phyloP scores from a whole-genome alignment of 192 early-diverging fungal genomes.

The Piromyces finnis region DNA sequence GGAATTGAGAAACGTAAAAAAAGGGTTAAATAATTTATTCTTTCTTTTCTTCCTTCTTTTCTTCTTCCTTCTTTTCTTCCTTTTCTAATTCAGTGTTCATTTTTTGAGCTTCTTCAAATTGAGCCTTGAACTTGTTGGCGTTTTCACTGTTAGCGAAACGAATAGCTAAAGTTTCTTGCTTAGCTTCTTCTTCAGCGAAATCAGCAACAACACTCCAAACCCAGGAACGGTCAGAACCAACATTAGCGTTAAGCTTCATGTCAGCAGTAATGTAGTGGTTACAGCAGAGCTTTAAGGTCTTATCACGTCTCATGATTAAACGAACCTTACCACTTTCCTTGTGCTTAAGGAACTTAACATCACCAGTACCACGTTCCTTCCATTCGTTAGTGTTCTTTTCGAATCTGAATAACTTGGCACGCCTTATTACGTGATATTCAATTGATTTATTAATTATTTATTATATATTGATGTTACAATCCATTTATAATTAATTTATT shows the following conservation, averaged over 20 bases:
- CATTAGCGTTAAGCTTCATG: slow-evolving; percentile 82
- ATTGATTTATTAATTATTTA: too few relatives aligned
- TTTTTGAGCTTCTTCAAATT: slow-evolving; percentile 57
- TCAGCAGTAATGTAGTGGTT: slow-evolving; percentile 84
- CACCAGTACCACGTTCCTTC: slow-evolving; percentile 99
- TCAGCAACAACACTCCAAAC: slow-evolving; percentile 87
- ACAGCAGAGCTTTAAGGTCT: slow-evolving; percentile 96
- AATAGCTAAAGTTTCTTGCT: slow-evolving; percentile 76
- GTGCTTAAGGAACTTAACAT: slow-evolving; percentile 90
- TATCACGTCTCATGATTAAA: slow-evolving; percentile 96
- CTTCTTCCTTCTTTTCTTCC: slow-evolving; percentile 11
- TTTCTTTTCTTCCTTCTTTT: not conserved
- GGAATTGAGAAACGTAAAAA: too few relatives aligned
- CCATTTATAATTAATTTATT: too few relatives aligned
- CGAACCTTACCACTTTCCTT: slow-evolving; percentile 76
- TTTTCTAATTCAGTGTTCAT: slow-evolving; percentile 18
- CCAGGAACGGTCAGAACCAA: slow-evolving; percentile 98
- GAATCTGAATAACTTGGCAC: slow-evolving; percentile 95
- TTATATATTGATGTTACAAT: too few relatives aligned
- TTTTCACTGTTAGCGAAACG: slow-evolving; percentile 92
- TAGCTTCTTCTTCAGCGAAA: slow-evolving; percentile 72
- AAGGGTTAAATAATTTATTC: not conserved
- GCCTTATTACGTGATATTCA: too few relatives aligned
- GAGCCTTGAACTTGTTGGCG: slow-evolving; percentile 79
- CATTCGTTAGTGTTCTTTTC: slow-evolving; percentile 80